These are phyloP conservation scores for Salix purpurea DNA, from an alignment of 345 rosid genomes.

Conservation along the genomic window DNA sequence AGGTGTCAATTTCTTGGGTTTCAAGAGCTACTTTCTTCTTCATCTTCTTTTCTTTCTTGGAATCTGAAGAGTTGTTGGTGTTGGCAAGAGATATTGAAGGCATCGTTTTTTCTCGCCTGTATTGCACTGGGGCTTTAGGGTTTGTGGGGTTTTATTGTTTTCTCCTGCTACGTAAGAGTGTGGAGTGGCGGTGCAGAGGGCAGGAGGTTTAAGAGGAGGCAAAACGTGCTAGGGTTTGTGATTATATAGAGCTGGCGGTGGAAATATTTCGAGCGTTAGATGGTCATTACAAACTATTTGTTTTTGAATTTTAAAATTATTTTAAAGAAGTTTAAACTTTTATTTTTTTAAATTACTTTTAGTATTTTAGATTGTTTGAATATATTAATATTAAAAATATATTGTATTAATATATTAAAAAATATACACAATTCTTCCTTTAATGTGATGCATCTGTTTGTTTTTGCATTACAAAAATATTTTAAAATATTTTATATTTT, in stretches of 20 bases:
- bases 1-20: slow-evolving; percentile 27
- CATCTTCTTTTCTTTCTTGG: slow-evolving; percentile 56
- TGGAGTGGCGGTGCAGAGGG: slow-evolving; percentile 25
- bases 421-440: too few relatives aligned
- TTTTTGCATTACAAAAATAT: too few relatives aligned
- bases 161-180: slow-evolving; percentile 32
- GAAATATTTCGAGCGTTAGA: slow-evolving; percentile 21
- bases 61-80: slow-evolving; percentile 9
- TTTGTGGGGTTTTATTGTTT: not conserved
- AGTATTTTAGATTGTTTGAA: too few relatives aligned
- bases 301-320: too few relatives aligned
- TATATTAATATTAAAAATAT: too few relatives aligned
- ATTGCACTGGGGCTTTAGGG: not conserved
- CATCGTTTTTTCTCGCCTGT: slow-evolving; percentile 26
- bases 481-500: too few relatives aligned
- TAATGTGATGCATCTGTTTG: too few relatives aligned
- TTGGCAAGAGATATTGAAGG: slow-evolving; percentile 47
- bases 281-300: not conserved
- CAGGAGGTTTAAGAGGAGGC: slow-evolving; percentile 31
- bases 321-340: too few relatives aligned
- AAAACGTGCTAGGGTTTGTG: slow-evolving; percentile 23
- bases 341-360: too few relatives aligned
- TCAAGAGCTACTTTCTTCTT: slow-evolving; percentile 51
- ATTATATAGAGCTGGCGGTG: slow-evolving; percentile 16
- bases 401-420: too few relatives aligned